These are phyloP conservation scores for Rhododendron molle DNA, from an alignment of 148 eudicot genomes.

Conservation along the genomic window DNA sequence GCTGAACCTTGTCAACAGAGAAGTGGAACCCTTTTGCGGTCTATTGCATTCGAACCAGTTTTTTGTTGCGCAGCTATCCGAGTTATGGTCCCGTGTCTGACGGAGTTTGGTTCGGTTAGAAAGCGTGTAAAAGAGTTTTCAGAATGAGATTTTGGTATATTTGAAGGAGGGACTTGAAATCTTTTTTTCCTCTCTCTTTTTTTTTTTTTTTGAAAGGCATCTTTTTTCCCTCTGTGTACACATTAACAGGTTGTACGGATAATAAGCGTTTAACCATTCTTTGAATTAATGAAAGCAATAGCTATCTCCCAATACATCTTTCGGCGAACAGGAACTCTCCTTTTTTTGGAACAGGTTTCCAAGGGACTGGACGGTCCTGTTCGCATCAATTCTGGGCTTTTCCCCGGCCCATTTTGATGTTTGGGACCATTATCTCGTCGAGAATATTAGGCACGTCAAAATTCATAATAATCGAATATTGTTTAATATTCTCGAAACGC, in stretches of 20 bases:
- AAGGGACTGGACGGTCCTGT: too few relatives aligned
- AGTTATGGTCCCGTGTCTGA: background rate
- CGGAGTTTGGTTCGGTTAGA: background rate
- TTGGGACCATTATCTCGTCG: too few relatives aligned
- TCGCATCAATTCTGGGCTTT: too few relatives aligned
- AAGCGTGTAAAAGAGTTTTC: background rate
- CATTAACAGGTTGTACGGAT: conserved; percentile 6
- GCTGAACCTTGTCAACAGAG: background rate
- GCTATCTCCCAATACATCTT: background rate
- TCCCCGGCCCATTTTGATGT: too few relatives aligned
- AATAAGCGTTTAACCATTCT: background rate
- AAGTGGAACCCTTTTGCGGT: conserved; percentile 7
- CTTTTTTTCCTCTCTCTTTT: background rate
- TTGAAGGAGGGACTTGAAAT: conserved; percentile 1
- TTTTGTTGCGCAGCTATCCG: background rate
- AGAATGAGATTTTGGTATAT: conserved; percentile 10
- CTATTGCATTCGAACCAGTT: background rate
- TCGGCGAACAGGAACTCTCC: background rate
- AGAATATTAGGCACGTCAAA: too few relatives aligned
- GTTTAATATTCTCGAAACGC: too few relatives aligned
- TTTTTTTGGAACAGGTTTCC: too few relatives aligned
- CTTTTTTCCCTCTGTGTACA: background rate
- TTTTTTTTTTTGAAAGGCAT: too few relatives aligned
- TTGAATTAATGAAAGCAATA: background rate
- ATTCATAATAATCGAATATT: too few relatives aligned